phyloP scores from a whole-genome alignment of 1,284 basidiomycete genomes.

The Puccinia hordei region DNA sequence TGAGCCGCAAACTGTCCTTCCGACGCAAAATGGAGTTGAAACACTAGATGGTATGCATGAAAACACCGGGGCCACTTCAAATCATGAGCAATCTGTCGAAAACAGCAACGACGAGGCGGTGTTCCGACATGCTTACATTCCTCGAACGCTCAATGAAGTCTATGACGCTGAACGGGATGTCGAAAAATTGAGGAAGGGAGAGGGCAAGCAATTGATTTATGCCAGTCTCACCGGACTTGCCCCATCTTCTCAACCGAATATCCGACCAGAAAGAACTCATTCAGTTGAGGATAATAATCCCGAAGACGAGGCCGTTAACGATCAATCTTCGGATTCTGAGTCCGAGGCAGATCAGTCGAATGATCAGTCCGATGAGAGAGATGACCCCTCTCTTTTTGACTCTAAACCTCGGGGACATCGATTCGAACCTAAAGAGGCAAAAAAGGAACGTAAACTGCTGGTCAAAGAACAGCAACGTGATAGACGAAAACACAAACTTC shows the following conservation, averaged over 20 bases:
- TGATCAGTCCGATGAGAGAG: constrained; percentile 47
- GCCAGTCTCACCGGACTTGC: constrained; percentile 74
- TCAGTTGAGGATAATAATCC: constrained; percentile 26
- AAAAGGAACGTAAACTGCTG: constrained; percentile 83
- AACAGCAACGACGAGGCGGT: constrained; percentile 71
- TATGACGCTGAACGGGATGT: constrained; percentile 89
- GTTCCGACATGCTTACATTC: constrained; percentile 85
- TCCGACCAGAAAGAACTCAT: background rate
- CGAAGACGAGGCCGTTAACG: constrained; percentile 2
- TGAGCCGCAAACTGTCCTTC: constrained; percentile 52
- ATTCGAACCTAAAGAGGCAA: constrained; percentile 40
- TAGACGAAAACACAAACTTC: constrained; percentile 85
- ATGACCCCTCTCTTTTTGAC: constrained; percentile 17
- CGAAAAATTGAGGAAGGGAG: constrained; percentile 70
- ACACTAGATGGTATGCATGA: background rate
- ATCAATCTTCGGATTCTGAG: constrained; percentile 20
- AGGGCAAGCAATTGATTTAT: constrained; percentile 76
- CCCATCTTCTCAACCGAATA: background rate
- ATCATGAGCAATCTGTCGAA: constrained; percentile 52
- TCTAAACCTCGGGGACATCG: constrained; percentile 37
- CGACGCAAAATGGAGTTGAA: background rate
- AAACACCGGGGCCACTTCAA: background rate
- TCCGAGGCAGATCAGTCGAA: constrained; percentile 49
- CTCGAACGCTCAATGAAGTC: constrained; percentile 85
- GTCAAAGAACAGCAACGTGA: constrained; percentile 83